Base-by-base conservation (phyloP, 2,329 filamentous ascomycete species). In the Ophiosphaerella herpotricha region DNA sequence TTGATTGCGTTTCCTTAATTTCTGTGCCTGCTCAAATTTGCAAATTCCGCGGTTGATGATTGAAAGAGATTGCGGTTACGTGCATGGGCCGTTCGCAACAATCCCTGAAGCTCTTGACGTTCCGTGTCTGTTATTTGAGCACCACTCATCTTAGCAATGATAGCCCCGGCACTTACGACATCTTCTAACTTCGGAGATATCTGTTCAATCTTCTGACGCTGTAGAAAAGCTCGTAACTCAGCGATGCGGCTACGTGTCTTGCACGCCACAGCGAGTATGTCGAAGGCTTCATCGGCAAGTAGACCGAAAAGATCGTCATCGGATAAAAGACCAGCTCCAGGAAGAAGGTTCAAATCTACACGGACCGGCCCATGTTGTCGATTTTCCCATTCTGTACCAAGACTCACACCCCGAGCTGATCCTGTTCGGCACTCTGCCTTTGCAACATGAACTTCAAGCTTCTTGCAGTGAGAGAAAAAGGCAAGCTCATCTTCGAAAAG, bases 111-210 rank as follows among this genome's bases (percentile, higher is more conserved):
- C 7, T 35, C 24, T 33, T 54, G 50, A 14, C 58, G 57, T 23
- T 60, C 43, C 3, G 48, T 46, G 1, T 39, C 45, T 11, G 42
- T 58, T 1, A 55, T 43, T 4, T 40, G 41, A 0, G 46, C 16
- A 1, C 57, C 41, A 3, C 52, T 55, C 52, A 73, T 55, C 42
- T 50, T 45, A 7, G 56, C 44, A 18, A 73, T 58, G n/a, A 73
- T 63, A 1, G 41, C 36, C 26, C 49, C 56, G n/a, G 67, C 70
- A 18, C 66, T 68, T 13, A 65, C 50, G 3, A 64, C 46, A 43
- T 73, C 70, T 39, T 70, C 67, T 1, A 71, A 42, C 40, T 64
- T 66, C 11, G 69, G 51, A 4, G 54, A 40, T 5, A 70, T 41
- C 36, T 68, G 61, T 31, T 69, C 60, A 13, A 64, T 38, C 48